Percentiles rank a stretch among this genome's conserved stretches.
These are phyloP conservation scores for Monascus ruber DNA, from an alignment of 2,329 filamentous ascomycete species.

Conservation along the genomic window DNA sequence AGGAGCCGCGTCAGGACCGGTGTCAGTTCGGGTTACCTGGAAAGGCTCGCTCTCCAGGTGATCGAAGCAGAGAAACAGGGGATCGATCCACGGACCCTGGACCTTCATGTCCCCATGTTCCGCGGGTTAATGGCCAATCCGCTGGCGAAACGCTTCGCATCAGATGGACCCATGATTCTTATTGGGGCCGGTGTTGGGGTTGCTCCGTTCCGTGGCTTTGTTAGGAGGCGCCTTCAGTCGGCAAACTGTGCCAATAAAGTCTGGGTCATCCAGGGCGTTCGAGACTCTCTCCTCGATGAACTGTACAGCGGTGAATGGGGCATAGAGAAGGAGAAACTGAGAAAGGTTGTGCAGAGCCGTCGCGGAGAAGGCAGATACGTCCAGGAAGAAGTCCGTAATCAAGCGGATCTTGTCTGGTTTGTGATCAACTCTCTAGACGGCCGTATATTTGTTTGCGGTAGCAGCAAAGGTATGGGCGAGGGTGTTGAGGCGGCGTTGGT, in stretches of 20 bases:
- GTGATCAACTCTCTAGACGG: conserved; percentile 95
- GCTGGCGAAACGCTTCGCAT: conserved; percentile 78
- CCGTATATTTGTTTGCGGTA: conserved; percentile 91
- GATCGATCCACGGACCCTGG: conserved; percentile 37
- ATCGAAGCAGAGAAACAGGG: conserved; percentile 56
- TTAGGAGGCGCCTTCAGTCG: conserved; percentile 83
- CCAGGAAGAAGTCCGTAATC: conserved; percentile 83
- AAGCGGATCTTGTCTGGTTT: conserved; percentile 96
- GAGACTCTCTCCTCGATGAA: conserved; percentile 90
- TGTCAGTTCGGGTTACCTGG: conserved; percentile 85
- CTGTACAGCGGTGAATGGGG: conserved; percentile 96
- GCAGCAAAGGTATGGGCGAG: conserved; percentile 93
- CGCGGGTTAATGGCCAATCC: conserved; percentile 97
- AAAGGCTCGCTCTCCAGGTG: conserved; percentile 66
- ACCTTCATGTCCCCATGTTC: conserved; percentile 88
- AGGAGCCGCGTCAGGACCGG: conserved; percentile 61
- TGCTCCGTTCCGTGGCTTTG: conserved; percentile 94
- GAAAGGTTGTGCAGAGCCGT: conserved; percentile 67
- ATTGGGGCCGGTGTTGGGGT: conserved; percentile 95
- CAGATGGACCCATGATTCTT: conserved; percentile 92
- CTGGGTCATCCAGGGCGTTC: conserved; percentile 87
- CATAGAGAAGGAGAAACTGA: conserved; percentile 77
- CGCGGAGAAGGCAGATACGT: conserved; percentile 79
- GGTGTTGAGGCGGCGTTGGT: conserved; percentile 81
- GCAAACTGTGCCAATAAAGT: conserved; percentile 97